Base-by-base conservation (phyloP, 495 filamentous ascomycete species). In the Daldinia caldariorum region DNA sequence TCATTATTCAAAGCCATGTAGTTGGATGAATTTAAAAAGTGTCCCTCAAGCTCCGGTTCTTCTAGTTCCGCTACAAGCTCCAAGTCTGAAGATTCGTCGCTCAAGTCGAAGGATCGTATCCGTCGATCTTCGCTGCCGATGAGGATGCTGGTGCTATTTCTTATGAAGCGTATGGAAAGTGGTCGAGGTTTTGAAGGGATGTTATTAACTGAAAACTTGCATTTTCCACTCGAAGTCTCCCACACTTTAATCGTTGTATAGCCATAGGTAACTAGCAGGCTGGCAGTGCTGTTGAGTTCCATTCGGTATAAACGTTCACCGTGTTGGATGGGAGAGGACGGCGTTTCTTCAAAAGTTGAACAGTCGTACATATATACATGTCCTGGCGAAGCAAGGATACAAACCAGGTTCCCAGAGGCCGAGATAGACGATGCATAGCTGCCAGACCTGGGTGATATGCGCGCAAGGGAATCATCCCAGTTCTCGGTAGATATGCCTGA, bases 1-100 rank as follows among this genome's bases (percentile, higher is more conserved):
- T 75, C 67, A 38, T 63, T 60, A 58, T 49, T 76, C 35, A 77
- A n/a, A 39, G 75, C 58, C 75, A 64, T 64, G 12, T 56, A 70
- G 57, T 34, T 74, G 1, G 74, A 34, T 3, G 66, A 66, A 39
- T 76, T 70, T 34, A 66, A 37, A 38, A 72, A 70, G 32, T 75
- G 51, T 6, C 72, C 74, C 12, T 76, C 74, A 20, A 76, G 64
- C 29, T 73, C 51, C 18, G 67, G 67, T 39, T 71, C 73, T 41
- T 69, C 70, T 39, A 76, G 58, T 13, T 74, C 64, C 20, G 70
- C 63, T 16, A 76, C 35, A 39, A 72, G 37, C 58, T 71, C 43
- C 73, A 71, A 76, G 29, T 22, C 51, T 32, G 73, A 66, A 18
- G 38, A 37, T 34, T 53, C 7, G 37, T 62, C 18, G n/a, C 12